Base-by-base conservation (phyloP, 371 early-diverging fungal genomes). In the Fennellomyces sp. region DNA sequence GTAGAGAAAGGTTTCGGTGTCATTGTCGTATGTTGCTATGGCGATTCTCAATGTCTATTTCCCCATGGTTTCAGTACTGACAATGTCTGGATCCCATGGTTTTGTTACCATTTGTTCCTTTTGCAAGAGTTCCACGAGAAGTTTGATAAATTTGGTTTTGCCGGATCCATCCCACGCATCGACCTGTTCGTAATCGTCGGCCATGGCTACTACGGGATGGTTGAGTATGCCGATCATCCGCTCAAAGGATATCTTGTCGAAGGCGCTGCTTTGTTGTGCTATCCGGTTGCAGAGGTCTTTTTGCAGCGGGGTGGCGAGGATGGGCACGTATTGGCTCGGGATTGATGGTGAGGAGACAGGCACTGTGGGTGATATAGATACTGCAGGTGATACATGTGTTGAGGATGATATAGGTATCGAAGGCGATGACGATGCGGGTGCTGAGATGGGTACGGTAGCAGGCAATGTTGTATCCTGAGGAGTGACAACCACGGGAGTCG, bases 91-190 rank as follows among this genome's bases (percentile, higher is more conserved):
- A 15, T 17, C 10, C 26, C 17, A 1, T 49, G 3, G 27, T 0
- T 49, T 13, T 47, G 17, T 26, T 54, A 54, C 55, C 41, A 27
- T 27, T 23, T 54, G 29, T 11, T 25, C 25, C 7, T 36, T 19
- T 25, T 31, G 28, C 21, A 52, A 12, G 2, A 6, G 27, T 3
- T 51, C 31, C 7, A 60, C 27, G 5, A 60, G 25, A n/a, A 30
- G 23, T 15, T 52, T 29, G 8, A 52, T 15, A 23, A 60, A 31
- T 1, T 26, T 8, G 11, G 60, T 60, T 25, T 60, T 60, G 26
- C 60, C 60, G n/a, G 60, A 60, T 5, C 60, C 60, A 19, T 13
- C 27, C 60, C 60, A 60, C 25, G 51, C 52, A 52, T 60, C 52
- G 31, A 10, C 28, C 7, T 51, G 42, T 19, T 33, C 52, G 25